Evolutionary conservation across 2,329 filamentous ascomycete genomes (phyloP).

Genomic region (Orbilia brochopaga): DNA sequence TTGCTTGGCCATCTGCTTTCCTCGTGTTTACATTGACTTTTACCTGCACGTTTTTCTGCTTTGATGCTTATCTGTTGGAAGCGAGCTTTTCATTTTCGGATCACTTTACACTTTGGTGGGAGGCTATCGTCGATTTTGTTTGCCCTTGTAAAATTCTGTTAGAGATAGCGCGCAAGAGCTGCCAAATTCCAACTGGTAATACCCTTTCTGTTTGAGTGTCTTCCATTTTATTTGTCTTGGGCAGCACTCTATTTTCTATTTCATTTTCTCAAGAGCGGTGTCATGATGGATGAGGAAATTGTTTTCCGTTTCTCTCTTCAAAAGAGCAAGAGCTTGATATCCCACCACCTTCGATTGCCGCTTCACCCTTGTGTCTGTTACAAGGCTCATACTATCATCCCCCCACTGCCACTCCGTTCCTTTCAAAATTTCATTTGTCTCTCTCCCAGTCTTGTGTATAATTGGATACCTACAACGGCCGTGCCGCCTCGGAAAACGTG

Average conservation of each 20-base stretch:
- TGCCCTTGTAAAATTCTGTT: conserved; percentile 42
- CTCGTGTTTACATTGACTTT: too few relatives aligned
- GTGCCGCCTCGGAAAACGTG: neutral
- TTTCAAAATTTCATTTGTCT: conserved; percentile 27
- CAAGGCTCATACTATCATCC: conserved; percentile 19
- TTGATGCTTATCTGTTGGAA: conserved; percentile 25
- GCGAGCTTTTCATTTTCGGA: conserved; percentile 43
- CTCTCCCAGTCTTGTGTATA: conserved; percentile 17
- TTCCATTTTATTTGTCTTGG: conserved; percentile 39
- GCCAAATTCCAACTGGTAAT: conserved; percentile 28
- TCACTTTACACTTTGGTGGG: conserved; percentile 47
- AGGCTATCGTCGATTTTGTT: conserved; percentile 49
- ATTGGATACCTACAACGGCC: conserved; percentile 26
- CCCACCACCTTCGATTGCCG: conserved; percentile 12
- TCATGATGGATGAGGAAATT: conserved; percentile 33
- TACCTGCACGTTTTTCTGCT: neutral
- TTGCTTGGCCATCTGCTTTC: conserved; percentile 6
- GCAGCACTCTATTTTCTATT: conserved; percentile 18
- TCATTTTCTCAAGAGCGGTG: conserved; percentile 37
- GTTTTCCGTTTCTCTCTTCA: conserved; percentile 14
- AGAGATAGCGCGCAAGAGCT: conserved; percentile 46
- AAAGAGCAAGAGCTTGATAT: conserved; percentile 40
- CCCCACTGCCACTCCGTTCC: conserved; percentile 6
- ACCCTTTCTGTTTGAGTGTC: conserved; percentile 26
- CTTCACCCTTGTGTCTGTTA: conserved; percentile 20